A percentile compares a stretch with the other conserved stretches of the same genome.
These are phyloP conservation scores for Flaveria bidentis DNA, from an alignment of 129 eudicot genomes.

Conservation along the genomic window DNA sequence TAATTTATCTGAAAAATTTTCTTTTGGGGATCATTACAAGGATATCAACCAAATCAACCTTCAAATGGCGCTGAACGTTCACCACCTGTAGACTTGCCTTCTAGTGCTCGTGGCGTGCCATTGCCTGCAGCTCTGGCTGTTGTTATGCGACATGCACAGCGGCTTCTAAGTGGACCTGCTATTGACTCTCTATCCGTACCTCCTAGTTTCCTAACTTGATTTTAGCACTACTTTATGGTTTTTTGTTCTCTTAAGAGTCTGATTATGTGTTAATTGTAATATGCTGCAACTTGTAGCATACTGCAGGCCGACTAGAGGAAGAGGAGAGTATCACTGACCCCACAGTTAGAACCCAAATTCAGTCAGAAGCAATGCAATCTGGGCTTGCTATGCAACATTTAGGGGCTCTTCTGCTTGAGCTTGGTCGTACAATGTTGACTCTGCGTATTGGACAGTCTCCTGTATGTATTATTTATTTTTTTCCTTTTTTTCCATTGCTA, in stretches of 20 bases:
- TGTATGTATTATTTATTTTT: constrained; percentile 42
- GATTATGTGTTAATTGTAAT: constrained; percentile 35
- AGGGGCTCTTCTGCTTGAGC: constrained; percentile 91
- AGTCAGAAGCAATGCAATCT: constrained; percentile 65
- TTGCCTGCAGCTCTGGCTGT: constrained; percentile 62
- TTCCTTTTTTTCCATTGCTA: background rate
- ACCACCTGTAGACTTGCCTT: constrained; percentile 58
- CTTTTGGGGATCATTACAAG: constrained; percentile 32
- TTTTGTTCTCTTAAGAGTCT: constrained; percentile 21
- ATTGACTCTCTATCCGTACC: constrained; percentile 75
- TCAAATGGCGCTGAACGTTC: constrained; percentile 30
- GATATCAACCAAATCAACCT: constrained; percentile 56
- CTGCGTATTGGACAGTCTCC: constrained; percentile 84
- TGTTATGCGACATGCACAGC: constrained; percentile 72
- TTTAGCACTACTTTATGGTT: background rate
- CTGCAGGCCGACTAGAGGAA: constrained; percentile 75
- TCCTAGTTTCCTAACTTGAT: constrained; percentile 11
- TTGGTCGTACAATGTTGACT: constrained; percentile 86
- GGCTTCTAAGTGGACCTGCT: constrained; percentile 64
- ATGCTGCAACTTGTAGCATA: constrained; percentile 67
- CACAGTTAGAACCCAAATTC: constrained; percentile 69
- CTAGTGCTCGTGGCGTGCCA: constrained; percentile 59
- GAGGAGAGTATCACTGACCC: constrained; percentile 65
- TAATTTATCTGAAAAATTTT: background rate
- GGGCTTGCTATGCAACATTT: constrained; percentile 94